phyloP scores from a whole-genome alignment of 495 filamentous ascomycete species.

The Entonaema liquescens region DNA sequence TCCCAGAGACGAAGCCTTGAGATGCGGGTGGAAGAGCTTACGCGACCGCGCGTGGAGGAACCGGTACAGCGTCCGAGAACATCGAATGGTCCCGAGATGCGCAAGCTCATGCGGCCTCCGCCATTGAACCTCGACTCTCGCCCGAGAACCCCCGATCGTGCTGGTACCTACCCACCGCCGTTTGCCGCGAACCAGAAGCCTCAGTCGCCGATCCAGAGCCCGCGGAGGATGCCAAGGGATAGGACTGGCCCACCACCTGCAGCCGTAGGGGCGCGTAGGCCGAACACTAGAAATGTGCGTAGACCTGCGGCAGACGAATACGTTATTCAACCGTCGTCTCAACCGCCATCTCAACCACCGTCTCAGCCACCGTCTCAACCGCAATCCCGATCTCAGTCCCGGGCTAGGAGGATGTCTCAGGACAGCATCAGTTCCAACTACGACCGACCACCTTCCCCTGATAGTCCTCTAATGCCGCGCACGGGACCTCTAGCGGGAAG shows the following conservation, averaged over 20 bases:
- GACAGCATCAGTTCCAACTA: constrained; percentile 24
- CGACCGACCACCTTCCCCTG: constrained; percentile 39
- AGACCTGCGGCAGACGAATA: constrained; percentile 32
- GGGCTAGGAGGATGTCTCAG: constrained; percentile 19
- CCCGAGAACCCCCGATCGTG: constrained; percentile 31
- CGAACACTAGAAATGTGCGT: constrained; percentile 27
- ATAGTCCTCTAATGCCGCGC: constrained; percentile 43
- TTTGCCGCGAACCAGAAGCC: constrained; percentile 24
- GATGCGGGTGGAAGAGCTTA: constrained; percentile 57
- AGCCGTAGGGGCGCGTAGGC: constrained; percentile 27
- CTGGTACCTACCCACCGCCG: constrained; percentile 34
- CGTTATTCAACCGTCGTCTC: constrained; percentile 17
- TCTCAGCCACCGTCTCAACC: background rate
- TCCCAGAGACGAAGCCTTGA: constrained; percentile 50
- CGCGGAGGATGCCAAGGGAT: constrained; percentile 21
- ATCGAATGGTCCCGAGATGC: constrained; percentile 20
- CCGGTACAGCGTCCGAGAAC: constrained; percentile 23
- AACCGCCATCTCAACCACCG: background rate
- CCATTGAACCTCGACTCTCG: constrained; percentile 36
- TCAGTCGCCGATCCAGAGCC: constrained; percentile 24
- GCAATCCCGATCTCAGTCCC: constrained; percentile 10
- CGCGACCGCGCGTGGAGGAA: constrained; percentile 30
- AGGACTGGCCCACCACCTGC: constrained; percentile 24
- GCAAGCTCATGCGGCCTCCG: constrained; percentile 35
- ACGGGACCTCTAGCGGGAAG: constrained; percentile 41